Evolutionary conservation across 768 basidiomycete species (phyloP).

Genomic region (Trametes cubensis): DNA sequence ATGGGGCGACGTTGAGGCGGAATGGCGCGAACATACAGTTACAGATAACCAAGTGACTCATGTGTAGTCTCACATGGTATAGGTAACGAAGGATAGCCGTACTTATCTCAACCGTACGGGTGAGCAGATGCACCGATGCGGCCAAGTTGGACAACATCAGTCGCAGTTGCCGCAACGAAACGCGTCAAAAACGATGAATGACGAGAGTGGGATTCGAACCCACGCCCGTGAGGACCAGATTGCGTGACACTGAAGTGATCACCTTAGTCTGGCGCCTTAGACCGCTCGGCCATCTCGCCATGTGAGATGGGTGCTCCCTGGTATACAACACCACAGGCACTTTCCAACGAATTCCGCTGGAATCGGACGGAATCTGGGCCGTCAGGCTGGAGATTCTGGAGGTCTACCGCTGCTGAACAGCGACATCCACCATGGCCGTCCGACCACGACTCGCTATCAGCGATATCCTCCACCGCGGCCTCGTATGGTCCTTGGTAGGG

Average conservation of each 20-base stretch:
- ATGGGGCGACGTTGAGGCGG: constrained; percentile 7
- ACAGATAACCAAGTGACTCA: neutral
- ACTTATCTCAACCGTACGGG: no score
- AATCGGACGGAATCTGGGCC: neutral
- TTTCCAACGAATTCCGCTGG: no score
- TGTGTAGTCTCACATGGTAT: neutral
- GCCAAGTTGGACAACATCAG: no score
- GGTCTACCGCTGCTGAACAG: neutral
- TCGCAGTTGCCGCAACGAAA: no score
- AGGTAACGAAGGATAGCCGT: no score
- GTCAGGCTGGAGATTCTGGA: neutral
- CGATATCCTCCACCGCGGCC: constrained; percentile 55
- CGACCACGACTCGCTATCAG: constrained; percentile 36
- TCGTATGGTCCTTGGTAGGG: constrained; percentile 56
- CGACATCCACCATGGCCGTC: constrained; percentile 15
- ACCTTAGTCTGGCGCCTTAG: constrained; percentile 76
- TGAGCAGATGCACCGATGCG: no score
- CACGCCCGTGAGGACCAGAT: constrained; percentile 52
- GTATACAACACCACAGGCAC: no score
- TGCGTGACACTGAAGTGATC: no score
- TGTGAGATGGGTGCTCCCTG: neutral
- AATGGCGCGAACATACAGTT: neutral
- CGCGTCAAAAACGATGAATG: constrained; percentile 1
- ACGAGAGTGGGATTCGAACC: constrained; percentile 52
- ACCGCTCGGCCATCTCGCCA: constrained; percentile 82